Evolutionary conservation across 768 basidiomycete species (phyloP).

Genomic region (Tremella yokohamensis): DNA sequence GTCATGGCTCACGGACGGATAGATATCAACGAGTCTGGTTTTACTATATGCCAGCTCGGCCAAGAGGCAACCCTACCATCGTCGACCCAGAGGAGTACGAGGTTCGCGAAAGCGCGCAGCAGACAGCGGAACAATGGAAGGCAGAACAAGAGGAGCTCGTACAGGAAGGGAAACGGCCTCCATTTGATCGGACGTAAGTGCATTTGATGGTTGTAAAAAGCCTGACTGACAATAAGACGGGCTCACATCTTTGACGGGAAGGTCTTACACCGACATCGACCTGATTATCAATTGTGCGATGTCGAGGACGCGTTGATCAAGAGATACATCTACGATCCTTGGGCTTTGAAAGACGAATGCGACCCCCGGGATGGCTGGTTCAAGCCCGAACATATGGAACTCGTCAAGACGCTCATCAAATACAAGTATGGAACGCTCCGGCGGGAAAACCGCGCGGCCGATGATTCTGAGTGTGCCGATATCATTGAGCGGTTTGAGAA

Average conservation of each 20-base stretch:
- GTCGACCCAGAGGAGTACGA: slow-evolving; percentile 25
- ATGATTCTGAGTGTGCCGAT: slow-evolving; percentile 43
- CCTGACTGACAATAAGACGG: slow-evolving; percentile 36
- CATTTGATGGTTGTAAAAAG: neutral
- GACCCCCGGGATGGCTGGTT: slow-evolving; percentile 70
- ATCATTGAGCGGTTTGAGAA: slow-evolving; percentile 25
- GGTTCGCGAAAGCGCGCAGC: slow-evolving; percentile 18
- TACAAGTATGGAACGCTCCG: slow-evolving; percentile 74
- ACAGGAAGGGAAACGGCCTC: slow-evolving; percentile 20
- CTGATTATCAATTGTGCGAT: slow-evolving; percentile 91
- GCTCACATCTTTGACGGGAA: slow-evolving; percentile 88
- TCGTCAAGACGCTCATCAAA: slow-evolving; percentile 76
- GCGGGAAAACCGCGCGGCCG: slow-evolving; percentile 52
- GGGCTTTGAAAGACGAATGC: slow-evolving; percentile 67
- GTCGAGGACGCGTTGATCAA: slow-evolving; percentile 80
- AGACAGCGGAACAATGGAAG: slow-evolving; percentile 22
- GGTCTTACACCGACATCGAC: slow-evolving; percentile 73
- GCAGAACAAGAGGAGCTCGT: slow-evolving; percentile 27
- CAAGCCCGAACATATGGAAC: slow-evolving; percentile 67
- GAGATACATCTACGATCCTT: slow-evolving; percentile 70
- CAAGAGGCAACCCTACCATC: slow-evolving; percentile 15
- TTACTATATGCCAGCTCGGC: slow-evolving; percentile 55
- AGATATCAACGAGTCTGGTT: slow-evolving; percentile 93
- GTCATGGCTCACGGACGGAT: neutral
- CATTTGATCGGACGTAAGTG: slow-evolving; percentile 30